Evolutionary conservation across 768 basidiomycete species (phyloP), one percentile per base, ranked within the genome.

Genomic region (Trametes sanguinea): DNA sequence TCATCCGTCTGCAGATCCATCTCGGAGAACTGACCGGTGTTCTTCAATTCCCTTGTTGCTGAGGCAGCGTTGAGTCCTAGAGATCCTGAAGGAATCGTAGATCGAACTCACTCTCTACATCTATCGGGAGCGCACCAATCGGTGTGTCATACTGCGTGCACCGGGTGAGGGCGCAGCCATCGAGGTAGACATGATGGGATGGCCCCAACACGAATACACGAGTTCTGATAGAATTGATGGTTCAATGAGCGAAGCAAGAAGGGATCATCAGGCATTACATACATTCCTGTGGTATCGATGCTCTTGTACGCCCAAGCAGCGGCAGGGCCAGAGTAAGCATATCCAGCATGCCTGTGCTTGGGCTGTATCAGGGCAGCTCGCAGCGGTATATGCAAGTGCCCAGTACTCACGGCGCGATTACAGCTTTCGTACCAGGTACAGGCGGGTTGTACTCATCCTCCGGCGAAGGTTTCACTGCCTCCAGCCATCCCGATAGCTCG

Each of bases 251-350:
- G 11, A 6, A n/a, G 27, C n/a, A 0, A 29, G 32, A n/a, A 11
- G 8, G 7, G 27, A 1, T 11, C 8, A 43, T n/a, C 13, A 43
- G 0, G 0, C 54, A 45, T n/a, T 29, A 80, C 87, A 66, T 65
- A 96, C 97, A 98, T 90, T 68, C 82, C 82, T 4, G 82, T 80
- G 0, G 85, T 86, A 69, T 96, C 90, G 62, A 98, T 89, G 69
- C 85, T 85, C 74, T 86, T 89, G 77, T 98, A 99, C 0, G 96
- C 96, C 94, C 94, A 98, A 2, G 94, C 96, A 2, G 97, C 96
- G 0, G 95, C 82, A 4, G 86, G 87, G 22, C 97, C 97, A 56
- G 95, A 97, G 76, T 97, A 98, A 4, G 87, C 83, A 76, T 95
- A 98, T 5, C 97, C 97, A 2, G 97, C 97, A 74, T 99, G 97